These are phyloP conservation scores for Aureobasidium uvarum DNA, from an alignment of 2,329 filamentous ascomycete genomes.

Conservation along the genomic window DNA sequence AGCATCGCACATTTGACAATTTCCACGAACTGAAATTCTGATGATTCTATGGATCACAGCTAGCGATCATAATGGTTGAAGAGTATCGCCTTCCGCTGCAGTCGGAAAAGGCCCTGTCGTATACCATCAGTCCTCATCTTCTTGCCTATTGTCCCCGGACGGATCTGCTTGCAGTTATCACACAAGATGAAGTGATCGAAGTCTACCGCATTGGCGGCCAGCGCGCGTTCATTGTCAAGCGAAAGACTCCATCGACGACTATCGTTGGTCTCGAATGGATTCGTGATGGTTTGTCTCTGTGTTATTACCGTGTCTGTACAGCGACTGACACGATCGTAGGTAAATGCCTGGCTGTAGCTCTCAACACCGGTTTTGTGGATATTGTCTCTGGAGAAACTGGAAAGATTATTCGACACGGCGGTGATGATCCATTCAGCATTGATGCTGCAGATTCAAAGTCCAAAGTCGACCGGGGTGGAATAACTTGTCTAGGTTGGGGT, in stretches of 20 bases:
- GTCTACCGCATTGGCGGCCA: slow-evolving; percentile 80
- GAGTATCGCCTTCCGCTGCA: slow-evolving; percentile 28
- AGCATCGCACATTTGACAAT: not conserved
- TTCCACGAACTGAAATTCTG: not conserved
- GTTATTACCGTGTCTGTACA: not conserved
- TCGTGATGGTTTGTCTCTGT: slow-evolving; percentile 41
- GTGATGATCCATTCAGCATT: slow-evolving; percentile 25
- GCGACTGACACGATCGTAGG: not conserved
- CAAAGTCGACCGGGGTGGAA: not conserved
- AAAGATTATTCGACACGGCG: slow-evolving; percentile 71
- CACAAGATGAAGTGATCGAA: slow-evolving; percentile 65
- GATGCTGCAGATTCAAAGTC: not conserved
- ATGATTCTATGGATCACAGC: not conserved
- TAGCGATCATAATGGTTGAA: not conserved
- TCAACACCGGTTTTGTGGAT: slow-evolving; percentile 76
- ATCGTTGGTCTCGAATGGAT: slow-evolving; percentile 48
- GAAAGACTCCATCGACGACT: slow-evolving; percentile 38
- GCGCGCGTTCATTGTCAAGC: slow-evolving; percentile 56
- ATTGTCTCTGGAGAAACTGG: slow-evolving; percentile 76
- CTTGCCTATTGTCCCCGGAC: slow-evolving; percentile 79
- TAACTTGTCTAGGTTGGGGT: slow-evolving; percentile 27
- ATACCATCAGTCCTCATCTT: slow-evolving; percentile 56
- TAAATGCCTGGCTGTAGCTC: slow-evolving; percentile 67
- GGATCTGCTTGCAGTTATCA: slow-evolving; percentile 75
- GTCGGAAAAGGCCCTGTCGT: slow-evolving; percentile 59